Percentiles rank a stretch among this genome's conserved stretches.
phyloP scores from a whole-genome alignment of 192 early-diverging fungal species.

The Gryganskiella cystojenkinii region DNA sequence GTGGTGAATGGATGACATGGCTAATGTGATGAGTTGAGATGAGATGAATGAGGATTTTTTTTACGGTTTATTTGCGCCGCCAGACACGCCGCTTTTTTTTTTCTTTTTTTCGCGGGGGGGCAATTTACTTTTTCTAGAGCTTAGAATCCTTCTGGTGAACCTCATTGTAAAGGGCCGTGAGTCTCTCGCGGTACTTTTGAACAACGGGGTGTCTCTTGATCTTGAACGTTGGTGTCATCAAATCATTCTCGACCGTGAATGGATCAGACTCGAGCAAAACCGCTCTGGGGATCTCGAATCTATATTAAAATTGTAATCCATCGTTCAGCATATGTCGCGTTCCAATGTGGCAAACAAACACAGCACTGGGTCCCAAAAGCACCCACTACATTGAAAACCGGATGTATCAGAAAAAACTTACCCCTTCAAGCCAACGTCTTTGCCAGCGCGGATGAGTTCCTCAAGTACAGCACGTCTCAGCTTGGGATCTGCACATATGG shows the following conservation, averaged over 20 bases:
- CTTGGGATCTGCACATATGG: slow-evolving; percentile 66
- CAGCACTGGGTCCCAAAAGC: neutral
- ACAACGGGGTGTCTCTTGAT: slow-evolving; percentile 75
- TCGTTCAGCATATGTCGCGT: no score
- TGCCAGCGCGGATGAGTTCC: slow-evolving; percentile 65
- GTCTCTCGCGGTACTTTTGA: slow-evolving; percentile 31
- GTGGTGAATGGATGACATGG: no score
- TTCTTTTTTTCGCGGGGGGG: no score
- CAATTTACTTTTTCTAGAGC: no score
- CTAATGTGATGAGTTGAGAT: no score
- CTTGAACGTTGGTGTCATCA: slow-evolving; percentile 91
- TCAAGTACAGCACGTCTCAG: slow-evolving; percentile 61
- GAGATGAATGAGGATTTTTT: no score
- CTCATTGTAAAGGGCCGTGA: slow-evolving; percentile 27
- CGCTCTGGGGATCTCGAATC: slow-evolving; percentile 77
- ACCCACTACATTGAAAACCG: neutral
- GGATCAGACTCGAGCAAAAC: slow-evolving; percentile 70
- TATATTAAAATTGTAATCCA: neutral
- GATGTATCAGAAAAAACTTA: neutral
- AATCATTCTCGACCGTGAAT: slow-evolving; percentile 76
- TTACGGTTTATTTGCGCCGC: no score
- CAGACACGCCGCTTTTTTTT: no score
- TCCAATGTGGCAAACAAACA: neutral
- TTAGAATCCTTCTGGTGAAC: slow-evolving; percentile 20
- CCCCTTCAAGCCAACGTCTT: slow-evolving; percentile 68